Conservation (phyloP, 257 asterid genomes). For the Plantago major region DNA sequence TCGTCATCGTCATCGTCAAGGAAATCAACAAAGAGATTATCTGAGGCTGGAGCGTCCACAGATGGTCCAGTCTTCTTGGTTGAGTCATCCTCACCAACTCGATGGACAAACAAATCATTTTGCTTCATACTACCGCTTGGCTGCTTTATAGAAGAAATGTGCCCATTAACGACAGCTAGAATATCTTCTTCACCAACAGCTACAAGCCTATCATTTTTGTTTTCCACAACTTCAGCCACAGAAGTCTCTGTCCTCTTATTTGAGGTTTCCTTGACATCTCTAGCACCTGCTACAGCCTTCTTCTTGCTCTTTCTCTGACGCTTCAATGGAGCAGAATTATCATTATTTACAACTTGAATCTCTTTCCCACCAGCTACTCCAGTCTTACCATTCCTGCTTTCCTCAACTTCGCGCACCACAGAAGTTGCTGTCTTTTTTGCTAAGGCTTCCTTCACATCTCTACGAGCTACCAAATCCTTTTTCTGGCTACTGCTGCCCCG, state of each 20-base stretch:
- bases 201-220: conserved; percentile 26
- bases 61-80: conserved; percentile 20
- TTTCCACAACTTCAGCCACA: conserved; percentile 27
- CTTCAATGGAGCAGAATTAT: conserved; percentile 35
- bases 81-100: conserved; percentile 22
- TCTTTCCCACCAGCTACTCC: conserved; percentile 31
- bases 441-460: too few relatives aligned
- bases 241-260: conserved; percentile 45
- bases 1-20: conserved; percentile 85
- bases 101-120: conserved; percentile 33
- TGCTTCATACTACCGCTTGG: conserved; percentile 45
- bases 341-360: conserved; percentile 27
- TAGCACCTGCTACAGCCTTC: conserved; percentile 29
- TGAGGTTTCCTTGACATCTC: conserved; percentile 29
- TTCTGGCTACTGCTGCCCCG: too few relatives aligned
- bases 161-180: conserved; percentile 34
- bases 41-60: conserved; percentile 36
- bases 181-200: conserved; percentile 22
- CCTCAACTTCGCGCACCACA: conserved; percentile 34
- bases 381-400: conserved; percentile 18
- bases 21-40: conserved; percentile 35
- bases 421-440: neutral
- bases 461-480: too few relatives aligned
- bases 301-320: conserved; percentile 34
- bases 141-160: conserved; percentile 32